Evolutionary conservation across 306 rosid species (phyloP), one percentile per base, ranked within the genome.

Genomic region (Medicago arabica): DNA sequence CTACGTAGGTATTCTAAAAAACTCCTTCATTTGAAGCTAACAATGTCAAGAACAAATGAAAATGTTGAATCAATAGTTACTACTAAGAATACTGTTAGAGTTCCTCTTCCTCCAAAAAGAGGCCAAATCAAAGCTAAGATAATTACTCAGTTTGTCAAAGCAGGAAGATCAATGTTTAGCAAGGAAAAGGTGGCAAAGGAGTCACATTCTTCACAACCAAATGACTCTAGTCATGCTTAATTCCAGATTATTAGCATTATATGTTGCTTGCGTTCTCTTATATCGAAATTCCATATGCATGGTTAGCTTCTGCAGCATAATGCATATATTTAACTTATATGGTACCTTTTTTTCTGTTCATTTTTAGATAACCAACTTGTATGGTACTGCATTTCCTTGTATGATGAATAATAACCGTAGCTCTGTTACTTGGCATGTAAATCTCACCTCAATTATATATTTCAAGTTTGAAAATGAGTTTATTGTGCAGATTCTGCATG

Each of bases 61-160:
- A 55, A 60, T 71, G 71, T 53, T 74, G 75, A 46, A 59, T 58
- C 81, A 49, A 8, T 63, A 36, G 63, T 21, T 21, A 31, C 64
- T 16, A 68, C 64, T 16, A 68, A 55, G 77, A 78, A 10, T 4
- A 57, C 7, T 16, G 83, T 40, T 44, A 75, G 83, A 72, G 9
- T 78, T 80, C 89, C 89, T 73, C 89, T 78, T 80, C 89, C 89
- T 73, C 91, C 94, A 47, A 85, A 76, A 80, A 82, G 94, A 78
- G 97, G 97, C 5, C 82, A 80, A 75, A 83, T 91, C 83, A 91
- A 86, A 80, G 85, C 62, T n/a, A 71, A 75, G 59, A 89, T 91
- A 80, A 31, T 78, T 63, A 75, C 25, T 38, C 14, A 69, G 38
- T 15, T 89, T 57, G 67, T 67, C 36, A 57, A 41, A 80, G 77